Evolutionary conservation across 805 yeast species (phyloP), one percentile per base, ranked within the genome.

Genomic region (Yarrowia porcina): DNA sequence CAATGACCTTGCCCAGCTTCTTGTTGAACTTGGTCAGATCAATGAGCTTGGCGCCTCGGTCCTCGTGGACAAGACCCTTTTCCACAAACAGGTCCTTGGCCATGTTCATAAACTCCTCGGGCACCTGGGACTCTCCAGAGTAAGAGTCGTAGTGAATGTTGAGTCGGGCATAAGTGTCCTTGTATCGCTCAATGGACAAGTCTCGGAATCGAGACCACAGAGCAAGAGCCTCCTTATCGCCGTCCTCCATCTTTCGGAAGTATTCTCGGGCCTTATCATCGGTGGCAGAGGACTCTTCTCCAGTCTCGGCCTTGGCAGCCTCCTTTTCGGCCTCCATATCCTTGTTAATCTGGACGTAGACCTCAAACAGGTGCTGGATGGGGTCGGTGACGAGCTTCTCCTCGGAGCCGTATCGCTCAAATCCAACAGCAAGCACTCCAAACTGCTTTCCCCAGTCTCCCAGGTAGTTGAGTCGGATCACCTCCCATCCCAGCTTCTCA

Each of bases 401-500:
- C 73, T 88, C 96, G 66, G 81, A 76, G 56, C 99, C 99, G 73
- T 88, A 94, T 71, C 83, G 85, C 63, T 84, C 83, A 75, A 87
- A 94, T 50, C 97, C 99, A 66, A 94, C 88, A 25, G 98, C 99
- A 69, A 94, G 81, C 49, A 94, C 68, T 76, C 99, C 99, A 72
- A 93, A 94, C 79, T 94, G 99, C 77, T 94, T 94, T 64, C 99
- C 99, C 99, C 99, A 94, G 77, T 94, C 99, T 71, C 99, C 99
- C 68, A 94, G 81, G 76, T 94, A 94, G 80, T 94, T 94, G 80
- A 93, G 82, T 77, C 97, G 84, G 68, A 82, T 77, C 47, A 94
- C 99, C n/a, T 90, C 83, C 89, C 93, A 94, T 50, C 98, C 99
- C 64, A 87, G 80, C 68, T 84, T 86, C 77, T 91, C 97, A 73